These are phyloP conservation scores for Penicillium sp. DNA, from an alignment of 2,329 filamentous ascomycete genomes.

Conservation along the genomic window DNA sequence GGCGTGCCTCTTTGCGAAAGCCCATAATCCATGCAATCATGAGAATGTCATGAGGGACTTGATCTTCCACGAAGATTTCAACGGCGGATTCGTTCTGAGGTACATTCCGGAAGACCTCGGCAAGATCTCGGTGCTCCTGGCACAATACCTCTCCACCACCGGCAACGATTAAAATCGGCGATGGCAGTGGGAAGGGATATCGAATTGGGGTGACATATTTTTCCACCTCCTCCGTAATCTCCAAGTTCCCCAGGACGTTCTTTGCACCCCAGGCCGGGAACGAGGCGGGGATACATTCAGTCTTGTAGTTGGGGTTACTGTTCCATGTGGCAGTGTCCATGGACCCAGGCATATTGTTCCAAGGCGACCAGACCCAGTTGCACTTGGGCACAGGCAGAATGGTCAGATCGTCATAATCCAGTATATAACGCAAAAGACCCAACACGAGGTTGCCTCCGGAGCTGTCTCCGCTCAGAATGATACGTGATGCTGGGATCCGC, in stretches of 20 bases:
- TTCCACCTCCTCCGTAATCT: constrained; percentile 11
- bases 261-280: constrained; percentile 17
- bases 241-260: constrained; percentile 11
- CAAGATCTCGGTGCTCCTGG: constrained; percentile 10
- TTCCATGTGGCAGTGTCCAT: constrained; percentile 9
- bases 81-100: constrained; percentile 9
- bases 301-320: constrained; percentile 13
- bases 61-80: constrained; percentile 13
- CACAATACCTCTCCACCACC: constrained; percentile 15
- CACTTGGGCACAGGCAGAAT: constrained; percentile 18
- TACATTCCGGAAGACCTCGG: constrained; percentile 3
- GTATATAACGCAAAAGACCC: constrained; percentile 22
- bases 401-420: constrained; percentile 5
- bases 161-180: constrained; percentile 20
- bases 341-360: constrained; percentile 13
- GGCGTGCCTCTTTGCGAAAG: constrained; percentile 13
- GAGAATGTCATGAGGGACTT: constrained; percentile 16
- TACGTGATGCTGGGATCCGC: constrained; percentile 19
- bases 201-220: constrained; percentile 15
- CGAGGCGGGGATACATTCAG: constrained; percentile 15
- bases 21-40: constrained; percentile 19
- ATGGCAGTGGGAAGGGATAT: constrained; percentile 20
- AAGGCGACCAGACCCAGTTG: constrained; percentile 18
- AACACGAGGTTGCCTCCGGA: constrained; percentile 24
- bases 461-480: constrained; percentile 25